Evolutionary conservation across 2,329 filamentous ascomycete genomes (phyloP).

Genomic region (Hymenoscyphus albidus): DNA sequence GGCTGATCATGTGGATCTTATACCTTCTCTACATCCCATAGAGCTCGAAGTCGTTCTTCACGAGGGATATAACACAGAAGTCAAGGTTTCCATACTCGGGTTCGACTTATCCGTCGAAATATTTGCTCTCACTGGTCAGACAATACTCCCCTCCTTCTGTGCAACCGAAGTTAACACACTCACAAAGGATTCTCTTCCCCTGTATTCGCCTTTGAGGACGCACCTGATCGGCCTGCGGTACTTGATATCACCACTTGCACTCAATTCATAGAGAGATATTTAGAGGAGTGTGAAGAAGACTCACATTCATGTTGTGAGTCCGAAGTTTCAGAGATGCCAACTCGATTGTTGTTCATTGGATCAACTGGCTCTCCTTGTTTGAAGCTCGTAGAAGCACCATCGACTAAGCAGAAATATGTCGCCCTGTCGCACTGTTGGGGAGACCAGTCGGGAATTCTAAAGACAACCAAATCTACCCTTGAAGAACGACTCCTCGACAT

Average conservation of each 20-base stretch:
- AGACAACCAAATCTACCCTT: background rate
- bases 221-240: background rate
- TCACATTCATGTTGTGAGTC: background rate
- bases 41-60: background rate
- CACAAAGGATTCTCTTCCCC: background rate
- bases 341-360: background rate
- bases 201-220: background rate
- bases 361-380: background rate
- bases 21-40: background rate
- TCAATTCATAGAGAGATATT: background rate
- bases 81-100: background rate
- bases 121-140: background rate
- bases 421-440: background rate
- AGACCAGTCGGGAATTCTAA: background rate
- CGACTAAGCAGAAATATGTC: background rate
- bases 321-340: background rate
- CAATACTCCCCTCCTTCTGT: background rate
- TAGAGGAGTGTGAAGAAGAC: background rate
- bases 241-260: background rate
- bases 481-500: background rate
- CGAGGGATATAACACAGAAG: background rate
- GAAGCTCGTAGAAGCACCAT: background rate
- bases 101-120: background rate
- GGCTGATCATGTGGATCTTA: background rate
- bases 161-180: background rate